Evolutionary conservation across 306 rosid species (phyloP).

Genomic region (Glycine soja): DNA sequence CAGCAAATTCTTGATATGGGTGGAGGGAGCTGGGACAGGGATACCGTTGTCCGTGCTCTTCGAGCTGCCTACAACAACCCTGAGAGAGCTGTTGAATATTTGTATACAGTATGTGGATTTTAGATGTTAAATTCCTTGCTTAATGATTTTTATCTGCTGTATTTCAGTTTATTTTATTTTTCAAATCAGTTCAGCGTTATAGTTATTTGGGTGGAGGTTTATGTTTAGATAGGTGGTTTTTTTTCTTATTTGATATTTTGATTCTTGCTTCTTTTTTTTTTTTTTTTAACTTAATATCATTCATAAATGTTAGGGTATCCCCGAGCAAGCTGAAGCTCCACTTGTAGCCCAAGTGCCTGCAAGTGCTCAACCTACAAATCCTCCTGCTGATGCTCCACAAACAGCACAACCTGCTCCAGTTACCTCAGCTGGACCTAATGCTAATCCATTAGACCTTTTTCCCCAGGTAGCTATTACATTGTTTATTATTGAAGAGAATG

Average conservation of each 20-base stretch:
- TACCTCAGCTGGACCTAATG: constrained; percentile 82
- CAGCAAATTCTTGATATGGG: constrained; percentile 92
- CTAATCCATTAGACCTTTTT: constrained; percentile 91
- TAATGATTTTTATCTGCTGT: neutral
- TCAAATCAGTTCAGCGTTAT: neutral
- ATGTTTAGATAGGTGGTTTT: neutral
- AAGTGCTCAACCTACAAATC: constrained; percentile 55
- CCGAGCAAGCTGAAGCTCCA: constrained; percentile 88
- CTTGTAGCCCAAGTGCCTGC: constrained; percentile 62
- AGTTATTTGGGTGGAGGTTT: constrained; percentile 7
- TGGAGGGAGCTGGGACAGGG: constrained; percentile 95
- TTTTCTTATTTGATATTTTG: neutral
- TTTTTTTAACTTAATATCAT: neutral
- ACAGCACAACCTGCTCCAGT: constrained; percentile 70
- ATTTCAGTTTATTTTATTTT: neutral
- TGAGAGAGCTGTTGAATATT: constrained; percentile 92
- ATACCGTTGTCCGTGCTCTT: constrained; percentile 85
- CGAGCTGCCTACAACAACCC: constrained; percentile 97
- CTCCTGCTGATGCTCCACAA: constrained; percentile 68
- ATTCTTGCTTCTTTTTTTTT: neutral
- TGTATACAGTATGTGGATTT: constrained; percentile 76
- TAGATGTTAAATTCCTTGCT: constrained; percentile 6
- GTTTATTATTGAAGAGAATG: neutral
- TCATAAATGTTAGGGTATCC: constrained; percentile 72
- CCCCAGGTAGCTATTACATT: constrained; percentile 71